Base-by-base conservation (phyloP, 352 stramenopile species). In the Phytophthora sojae region DNA sequence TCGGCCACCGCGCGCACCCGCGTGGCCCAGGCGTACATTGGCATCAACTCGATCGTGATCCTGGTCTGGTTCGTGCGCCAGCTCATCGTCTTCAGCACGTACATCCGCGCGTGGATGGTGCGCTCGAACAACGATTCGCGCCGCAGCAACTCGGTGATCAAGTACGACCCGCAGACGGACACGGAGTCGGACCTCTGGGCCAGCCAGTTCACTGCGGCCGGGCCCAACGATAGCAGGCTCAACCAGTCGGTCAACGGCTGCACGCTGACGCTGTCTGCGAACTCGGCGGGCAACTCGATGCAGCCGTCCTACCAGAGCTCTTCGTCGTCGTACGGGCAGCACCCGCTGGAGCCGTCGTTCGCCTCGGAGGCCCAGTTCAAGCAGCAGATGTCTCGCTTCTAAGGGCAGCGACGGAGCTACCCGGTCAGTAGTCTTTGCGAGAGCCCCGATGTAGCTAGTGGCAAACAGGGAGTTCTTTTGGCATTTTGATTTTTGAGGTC, bases 31-130 rank as follows among this genome's bases (percentile, higher is more conserved):
- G 79, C 71, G 21, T 91, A 86, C 64, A 90, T 92, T 26, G 81
- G 63, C 17, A 75, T 92, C 71, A 92, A 92, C 73, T 74, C 79
- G 47, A 82, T 89, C 53, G 62, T 91, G 29, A 84, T 91, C 47
- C 39, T 88, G 19, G 55, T 73, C 6, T 91, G 79, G 81, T 91
- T 91, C 26, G 62, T 89, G 25, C 83, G 83, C 35, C 79, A 85
- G 35, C 65, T 91, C 4, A 74, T 88, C 35, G 76, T 91, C 17
- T 91, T 91, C 52, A 83, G 71, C 39, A 81, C 79, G 54, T 79
- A 82, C 62, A 79, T 88, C 44, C 79, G 79, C 53, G 78, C 64
- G 37, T 89, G 80, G 80, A 90, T 86, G 83, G 70, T 81, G 61
- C 75, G 69, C 15, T 75, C 77, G 37, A 76, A 86, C 15, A 64